Percentiles rank a stretch among this genome's conserved stretches.
Evolutionary conservation across 2,329 filamentous ascomycete species (phyloP).

Genomic region (Aspergillus novofumigatus): DNA sequence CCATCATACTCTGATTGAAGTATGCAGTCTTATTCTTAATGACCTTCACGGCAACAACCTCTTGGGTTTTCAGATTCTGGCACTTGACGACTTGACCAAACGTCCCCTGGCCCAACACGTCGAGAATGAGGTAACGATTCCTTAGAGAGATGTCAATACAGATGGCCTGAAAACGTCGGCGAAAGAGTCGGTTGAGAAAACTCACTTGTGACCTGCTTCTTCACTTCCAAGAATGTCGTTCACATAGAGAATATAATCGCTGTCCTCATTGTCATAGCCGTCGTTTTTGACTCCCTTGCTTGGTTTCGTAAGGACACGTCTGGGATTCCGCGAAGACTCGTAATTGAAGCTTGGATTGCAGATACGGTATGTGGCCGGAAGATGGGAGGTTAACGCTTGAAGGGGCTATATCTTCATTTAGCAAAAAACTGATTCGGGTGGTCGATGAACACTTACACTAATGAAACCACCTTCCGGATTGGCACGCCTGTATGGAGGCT

Average conservation of each 20-base stretch:
- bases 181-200: conserved; percentile 3
- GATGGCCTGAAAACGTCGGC: neutral
- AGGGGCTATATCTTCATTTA: conserved; percentile 62
- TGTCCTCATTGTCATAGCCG: conserved; percentile 97
- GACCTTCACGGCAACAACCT: conserved; percentile 97
- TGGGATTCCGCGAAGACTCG: conserved; percentile 93
- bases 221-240: conserved; percentile 98
- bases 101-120: conserved; percentile 93
- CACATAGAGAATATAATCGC: conserved; percentile 98
- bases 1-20: conserved; percentile 99
- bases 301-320: conserved; percentile 92
- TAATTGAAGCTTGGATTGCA: conserved; percentile 99
- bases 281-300: conserved; percentile 99
- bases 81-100: conserved; percentile 99
- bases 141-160: conserved; percentile 39
- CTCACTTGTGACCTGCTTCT: conserved; percentile 94
- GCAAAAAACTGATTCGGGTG: conserved; percentile 1
- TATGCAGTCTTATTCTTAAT: conserved; percentile 99
- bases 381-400: conserved; percentile 88
- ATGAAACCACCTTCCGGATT: conserved; percentile 98
- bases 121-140: conserved; percentile 93
- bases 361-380: conserved; percentile 94
- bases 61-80: conserved; percentile 95
- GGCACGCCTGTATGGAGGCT: conserved; percentile 86
- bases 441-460: conserved; percentile 60